Conservation (phyloP, 768 basidiomycete species). For the Amanita phalloides region DNA sequence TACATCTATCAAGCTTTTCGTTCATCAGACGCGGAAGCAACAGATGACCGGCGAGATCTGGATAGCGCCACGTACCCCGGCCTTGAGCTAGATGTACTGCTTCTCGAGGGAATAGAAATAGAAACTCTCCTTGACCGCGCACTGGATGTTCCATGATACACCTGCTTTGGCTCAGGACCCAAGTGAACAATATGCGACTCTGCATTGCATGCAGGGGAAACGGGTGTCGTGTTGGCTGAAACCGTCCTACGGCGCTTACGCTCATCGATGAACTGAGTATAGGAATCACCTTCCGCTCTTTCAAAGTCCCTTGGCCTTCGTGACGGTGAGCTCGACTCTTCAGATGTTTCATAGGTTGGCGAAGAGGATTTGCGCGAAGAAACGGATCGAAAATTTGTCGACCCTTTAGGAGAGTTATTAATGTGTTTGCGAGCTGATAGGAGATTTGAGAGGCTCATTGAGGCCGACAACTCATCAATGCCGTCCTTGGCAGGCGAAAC, state of each 20-base stretch:
- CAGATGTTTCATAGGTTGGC: neutral
- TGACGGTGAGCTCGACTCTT: neutral
- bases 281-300: neutral
- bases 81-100: neutral
- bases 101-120: conserved; percentile 3
- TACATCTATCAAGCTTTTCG: neutral
- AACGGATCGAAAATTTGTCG: neutral
- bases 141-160: neutral
- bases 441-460: neutral
- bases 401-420: neutral
- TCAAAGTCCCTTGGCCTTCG: neutral
- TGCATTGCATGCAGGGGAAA: neutral
- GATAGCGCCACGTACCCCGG: neutral
- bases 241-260: neutral
- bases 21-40: neutral
- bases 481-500: neutral
- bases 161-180: neutral
- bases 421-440: too few species aligned
- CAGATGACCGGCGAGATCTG: neutral
- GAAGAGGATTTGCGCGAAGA: neutral
- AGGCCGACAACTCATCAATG: neutral
- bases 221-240: neutral
- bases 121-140: neutral
- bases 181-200: conserved; percentile 1
- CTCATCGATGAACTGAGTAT: neutral